Percentiles rank a stretch among this genome's conserved stretches.
Evolutionary conservation across 768 basidiomycete species (phyloP).

Genomic region (Thelephora aurantiotincta): DNA sequence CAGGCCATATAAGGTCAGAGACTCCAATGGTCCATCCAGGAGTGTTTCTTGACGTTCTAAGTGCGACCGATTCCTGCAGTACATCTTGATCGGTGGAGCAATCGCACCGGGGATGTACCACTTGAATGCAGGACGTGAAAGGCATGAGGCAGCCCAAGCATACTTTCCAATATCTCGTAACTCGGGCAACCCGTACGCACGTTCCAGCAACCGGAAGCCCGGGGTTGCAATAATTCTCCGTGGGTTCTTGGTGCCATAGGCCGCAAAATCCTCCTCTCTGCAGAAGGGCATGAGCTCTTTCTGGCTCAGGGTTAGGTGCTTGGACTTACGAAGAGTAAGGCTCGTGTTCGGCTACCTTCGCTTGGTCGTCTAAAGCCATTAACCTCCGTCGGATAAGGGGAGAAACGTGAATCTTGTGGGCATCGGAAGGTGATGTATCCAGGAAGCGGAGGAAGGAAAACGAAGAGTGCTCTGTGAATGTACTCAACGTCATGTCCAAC

Average conservation of each 20-base stretch:
- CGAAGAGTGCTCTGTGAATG: slow-evolving; percentile 25
- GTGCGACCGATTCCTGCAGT: slow-evolving; percentile 68
- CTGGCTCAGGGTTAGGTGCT: not conserved
- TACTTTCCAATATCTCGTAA: slow-evolving; percentile 46
- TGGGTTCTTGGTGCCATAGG: slow-evolving; percentile 19
- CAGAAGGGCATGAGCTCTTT: not conserved
- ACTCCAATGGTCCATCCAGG: slow-evolving; percentile 58
- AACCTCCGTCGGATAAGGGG: slow-evolving; percentile 47
- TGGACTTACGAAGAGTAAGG: slow-evolving; percentile 30
- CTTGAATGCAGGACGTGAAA: slow-evolving; percentile 66
- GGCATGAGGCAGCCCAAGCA: slow-evolving; percentile 61
- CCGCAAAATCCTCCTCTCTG: slow-evolving; percentile 44
- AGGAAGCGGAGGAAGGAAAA: slow-evolving; percentile 76
- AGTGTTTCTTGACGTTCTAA: slow-evolving; percentile 49
- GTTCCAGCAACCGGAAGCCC: slow-evolving; percentile 11
- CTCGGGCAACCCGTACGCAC: slow-evolving; percentile 30
- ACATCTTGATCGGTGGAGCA: slow-evolving; percentile 68
- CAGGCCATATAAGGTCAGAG: slow-evolving; percentile 74
- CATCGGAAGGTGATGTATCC: slow-evolving; percentile 47
- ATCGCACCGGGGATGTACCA: slow-evolving; percentile 81
- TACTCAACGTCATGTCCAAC: slow-evolving; percentile 7
- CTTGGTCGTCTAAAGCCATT: slow-evolving; percentile 31
- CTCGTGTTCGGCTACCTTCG: slow-evolving; percentile 22
- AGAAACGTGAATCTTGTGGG: slow-evolving; percentile 42
- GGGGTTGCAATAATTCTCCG: slow-evolving; percentile 21